A percentile compares a stretch with the other conserved stretches of the same genome.
These are phyloP conservation scores for Jaenimonas drosophilae DNA, from an alignment of 208 protist species.

Conservation along the genomic window DNA sequence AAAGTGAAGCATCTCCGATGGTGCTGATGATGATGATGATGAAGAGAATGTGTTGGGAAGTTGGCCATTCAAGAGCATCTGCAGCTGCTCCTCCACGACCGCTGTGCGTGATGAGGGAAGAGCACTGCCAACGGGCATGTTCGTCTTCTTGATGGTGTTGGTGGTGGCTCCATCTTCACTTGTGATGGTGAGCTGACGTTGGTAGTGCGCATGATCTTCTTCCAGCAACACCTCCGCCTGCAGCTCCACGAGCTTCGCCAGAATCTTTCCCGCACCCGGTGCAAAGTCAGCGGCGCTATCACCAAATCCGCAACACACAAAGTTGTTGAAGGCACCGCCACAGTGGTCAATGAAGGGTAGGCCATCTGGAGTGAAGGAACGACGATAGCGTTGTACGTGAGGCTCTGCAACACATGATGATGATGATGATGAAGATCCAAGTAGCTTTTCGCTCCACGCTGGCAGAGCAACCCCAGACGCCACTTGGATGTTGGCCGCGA, in stretches of 20 bases:
- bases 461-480: neutral
- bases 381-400: conserved; percentile 27
- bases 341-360: conserved; percentile 62
- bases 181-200: too few species aligned
- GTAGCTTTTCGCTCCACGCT: neutral
- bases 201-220: conserved; percentile 23
- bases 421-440: neutral
- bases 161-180: too few species aligned
- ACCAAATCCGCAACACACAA: conserved; percentile 80
- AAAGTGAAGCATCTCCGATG: neutral
- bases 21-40: neutral
- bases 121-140: conserved; percentile 3
- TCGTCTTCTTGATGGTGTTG: neutral
- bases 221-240: conserved; percentile 38
- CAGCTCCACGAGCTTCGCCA: conserved; percentile 64
- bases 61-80: conserved; percentile 48
- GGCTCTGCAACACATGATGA: neutral
- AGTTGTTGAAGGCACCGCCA: conserved; percentile 71
- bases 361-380: conserved; percentile 74
- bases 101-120: conserved; percentile 22
- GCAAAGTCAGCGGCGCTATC: conserved; percentile 76
- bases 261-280: conserved; percentile 54
- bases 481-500: neutral
- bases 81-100: conserved; percentile 33
- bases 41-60: conserved; percentile 9